A percentile compares a stretch with the other conserved stretches of the same genome.
phyloP scores from a whole-genome alignment of 1,284 basidiomycete species.

The Peniophora sp. region DNA sequence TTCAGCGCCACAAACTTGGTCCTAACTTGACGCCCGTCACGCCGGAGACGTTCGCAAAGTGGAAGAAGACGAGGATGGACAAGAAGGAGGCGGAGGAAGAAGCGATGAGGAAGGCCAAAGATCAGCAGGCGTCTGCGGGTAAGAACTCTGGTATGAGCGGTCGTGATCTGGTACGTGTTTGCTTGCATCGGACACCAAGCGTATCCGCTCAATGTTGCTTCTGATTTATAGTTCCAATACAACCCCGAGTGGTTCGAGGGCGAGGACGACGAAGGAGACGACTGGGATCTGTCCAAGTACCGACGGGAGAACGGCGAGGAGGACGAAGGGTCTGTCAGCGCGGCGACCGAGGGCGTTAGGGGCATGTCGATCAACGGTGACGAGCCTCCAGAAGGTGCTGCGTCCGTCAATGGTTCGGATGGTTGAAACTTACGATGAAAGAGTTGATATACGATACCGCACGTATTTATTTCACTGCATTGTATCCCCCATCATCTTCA shows the following conservation, averaged over 20 bases:
- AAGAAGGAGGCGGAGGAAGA: constrained; percentile 89
- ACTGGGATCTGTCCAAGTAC: constrained; percentile 67
- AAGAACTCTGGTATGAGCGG: constrained; percentile 94
- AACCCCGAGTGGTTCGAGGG: constrained; percentile 95
- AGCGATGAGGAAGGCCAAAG: constrained; percentile 79
- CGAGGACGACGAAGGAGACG: constrained; percentile 67
- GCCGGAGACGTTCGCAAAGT: constrained; percentile 83
- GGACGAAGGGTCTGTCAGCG: constrained; percentile 19
- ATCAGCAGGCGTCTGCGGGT: constrained; percentile 77
- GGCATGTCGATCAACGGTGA: too few relatives aligned
- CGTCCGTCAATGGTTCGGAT: too few relatives aligned
- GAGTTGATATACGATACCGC: too few relatives aligned
- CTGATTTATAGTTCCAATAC: constrained; percentile 71
- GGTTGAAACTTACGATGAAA: not conserved
- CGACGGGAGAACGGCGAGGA: constrained; percentile 58
- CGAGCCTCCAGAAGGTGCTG: too few relatives aligned
- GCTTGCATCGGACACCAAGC: constrained; percentile 2
- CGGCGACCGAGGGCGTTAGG: constrained; percentile 27
- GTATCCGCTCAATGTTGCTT: constrained; percentile 7
- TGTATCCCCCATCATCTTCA: not conserved
- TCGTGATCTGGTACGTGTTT: constrained; percentile 74
- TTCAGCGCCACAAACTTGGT: constrained; percentile 89
- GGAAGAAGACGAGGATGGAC: constrained; percentile 92
- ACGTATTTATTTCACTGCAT: not conserved
- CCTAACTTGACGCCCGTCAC: constrained; percentile 94